A percentile compares a stretch with the other conserved stretches of the same genome.
Evolutionary conservation across 768 basidiomycete genomes (phyloP).

Genomic region (Lanmaoa rubissima): DNA sequence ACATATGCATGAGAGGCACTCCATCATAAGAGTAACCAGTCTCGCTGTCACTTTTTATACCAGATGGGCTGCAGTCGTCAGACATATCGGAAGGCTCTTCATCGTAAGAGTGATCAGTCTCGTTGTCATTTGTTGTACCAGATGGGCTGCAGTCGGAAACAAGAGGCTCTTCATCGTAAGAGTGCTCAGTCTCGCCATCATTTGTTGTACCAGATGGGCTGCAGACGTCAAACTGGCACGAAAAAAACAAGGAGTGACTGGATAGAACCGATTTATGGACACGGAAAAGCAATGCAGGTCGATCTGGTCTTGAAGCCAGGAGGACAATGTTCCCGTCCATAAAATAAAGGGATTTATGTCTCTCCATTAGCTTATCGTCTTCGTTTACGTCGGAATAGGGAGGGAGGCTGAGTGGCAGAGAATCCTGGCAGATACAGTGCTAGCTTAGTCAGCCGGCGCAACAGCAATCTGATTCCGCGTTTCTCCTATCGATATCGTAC

Average conservation of each 20-base stretch:
- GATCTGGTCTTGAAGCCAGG: neutral
- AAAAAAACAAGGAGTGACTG: conserved; percentile 4
- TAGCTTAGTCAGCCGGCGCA: no score
- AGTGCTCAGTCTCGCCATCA: no score
- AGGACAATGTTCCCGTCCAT: conserved; percentile 8
- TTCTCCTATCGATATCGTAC: no score
- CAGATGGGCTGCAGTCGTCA: neutral
- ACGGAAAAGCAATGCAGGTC: conserved; percentile 6
- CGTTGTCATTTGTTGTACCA: no score
- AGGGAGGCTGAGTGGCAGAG: no score
- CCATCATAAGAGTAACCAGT: neutral
- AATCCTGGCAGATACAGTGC: no score
- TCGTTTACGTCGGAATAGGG: conserved; percentile 31
- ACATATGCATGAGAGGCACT: conserved; percentile 3
- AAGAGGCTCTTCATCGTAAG: no score
- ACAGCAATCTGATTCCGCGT: no score
- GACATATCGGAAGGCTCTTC: neutral
- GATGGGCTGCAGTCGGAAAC: no score
- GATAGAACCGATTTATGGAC: conserved; percentile 16
- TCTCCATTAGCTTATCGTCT: neutral
- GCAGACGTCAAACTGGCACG: no score
- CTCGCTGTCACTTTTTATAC: neutral
- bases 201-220: no score
- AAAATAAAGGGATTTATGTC: conserved; percentile 8
- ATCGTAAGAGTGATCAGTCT: no score